Percentiles rank a stretch among this genome's conserved stretches.
Conservation (phyloP, 352 stramenopile species). For the Pythium angustatum region DNA sequence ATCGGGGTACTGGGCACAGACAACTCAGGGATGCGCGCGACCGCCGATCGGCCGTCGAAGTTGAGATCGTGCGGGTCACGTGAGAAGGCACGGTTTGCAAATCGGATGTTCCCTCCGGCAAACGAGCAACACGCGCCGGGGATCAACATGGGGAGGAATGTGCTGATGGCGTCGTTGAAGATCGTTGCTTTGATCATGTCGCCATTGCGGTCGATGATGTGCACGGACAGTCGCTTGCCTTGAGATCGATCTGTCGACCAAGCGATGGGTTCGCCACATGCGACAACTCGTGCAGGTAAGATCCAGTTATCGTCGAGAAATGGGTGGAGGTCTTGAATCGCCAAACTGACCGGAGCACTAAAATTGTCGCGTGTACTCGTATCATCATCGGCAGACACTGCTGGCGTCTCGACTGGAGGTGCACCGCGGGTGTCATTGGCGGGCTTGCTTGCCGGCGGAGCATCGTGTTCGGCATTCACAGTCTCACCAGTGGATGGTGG, state of each 20-base stretch:
- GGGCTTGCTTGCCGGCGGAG: too few relatives aligned
- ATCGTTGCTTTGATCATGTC: not conserved
- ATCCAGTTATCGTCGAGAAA: not conserved
- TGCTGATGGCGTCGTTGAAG: slow-evolving; percentile 2
- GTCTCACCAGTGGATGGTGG: too few relatives aligned
- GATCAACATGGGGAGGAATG: not conserved
- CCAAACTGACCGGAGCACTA: too few relatives aligned
- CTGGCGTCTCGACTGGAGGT: too few relatives aligned
- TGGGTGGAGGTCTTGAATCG: slow-evolving; percentile 6
- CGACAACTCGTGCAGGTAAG: not conserved
- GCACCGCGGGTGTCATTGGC: too few relatives aligned
- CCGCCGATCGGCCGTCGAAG: not conserved
- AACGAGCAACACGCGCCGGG: not conserved
- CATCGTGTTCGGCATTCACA: too few relatives aligned
- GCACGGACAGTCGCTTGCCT: not conserved
- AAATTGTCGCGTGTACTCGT: too few relatives aligned
- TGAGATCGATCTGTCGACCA: not conserved
- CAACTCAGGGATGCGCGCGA: not conserved
- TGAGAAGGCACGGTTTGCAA: not conserved
- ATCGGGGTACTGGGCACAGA: not conserved
- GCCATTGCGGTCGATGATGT: not conserved
- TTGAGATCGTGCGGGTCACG: not conserved
- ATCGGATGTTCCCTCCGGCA: not conserved
- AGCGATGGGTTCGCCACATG: not conserved
- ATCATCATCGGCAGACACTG: too few relatives aligned